phyloP scores from a whole-genome alignment of 1,284 basidiomycete species.

The Sphaerobolus stellatus region DNA sequence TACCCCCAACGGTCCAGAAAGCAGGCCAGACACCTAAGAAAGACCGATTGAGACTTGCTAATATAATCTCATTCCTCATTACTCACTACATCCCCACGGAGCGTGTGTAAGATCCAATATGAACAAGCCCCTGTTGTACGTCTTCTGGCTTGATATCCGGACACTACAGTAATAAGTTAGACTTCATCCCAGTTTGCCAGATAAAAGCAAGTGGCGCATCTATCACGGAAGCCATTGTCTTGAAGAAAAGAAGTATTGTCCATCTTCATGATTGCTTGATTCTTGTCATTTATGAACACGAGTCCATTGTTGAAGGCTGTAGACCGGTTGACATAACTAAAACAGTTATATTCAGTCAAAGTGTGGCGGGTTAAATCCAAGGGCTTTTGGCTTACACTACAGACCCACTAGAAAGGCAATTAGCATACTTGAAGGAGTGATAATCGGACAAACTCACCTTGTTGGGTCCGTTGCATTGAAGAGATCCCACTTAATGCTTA shows the following conservation, averaged over 20 bases:
- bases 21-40: constrained; percentile 62
- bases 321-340: constrained; percentile 51
- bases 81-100: constrained; percentile 71
- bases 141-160: constrained; percentile 23
- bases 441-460: constrained; percentile 42
- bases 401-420: constrained; percentile 22
- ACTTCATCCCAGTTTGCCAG: not conserved
- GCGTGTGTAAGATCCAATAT: constrained; percentile 66
- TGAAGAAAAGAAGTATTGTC: constrained; percentile 60
- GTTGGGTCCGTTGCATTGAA: constrained; percentile 64
- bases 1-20: constrained; percentile 51
- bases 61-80: not conserved
- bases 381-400: constrained; percentile 51
- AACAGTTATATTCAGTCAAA: not conserved
- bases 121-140: constrained; percentile 63
- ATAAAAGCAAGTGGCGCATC: constrained; percentile 2
- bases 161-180: constrained; percentile 16
- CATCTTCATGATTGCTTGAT: constrained; percentile 69
- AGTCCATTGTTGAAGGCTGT: constrained; percentile 49
- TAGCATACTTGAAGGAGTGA: not conserved
- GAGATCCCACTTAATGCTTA: constrained; percentile 47
- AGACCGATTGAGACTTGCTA: constrained; percentile 1
- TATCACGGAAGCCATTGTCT: constrained; percentile 9
- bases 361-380: not conserved
- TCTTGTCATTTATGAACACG: constrained; percentile 53